Evolutionary conservation across 495 filamentous ascomycete species (phyloP).

Genomic region (Trichoderma erinaceum): DNA sequence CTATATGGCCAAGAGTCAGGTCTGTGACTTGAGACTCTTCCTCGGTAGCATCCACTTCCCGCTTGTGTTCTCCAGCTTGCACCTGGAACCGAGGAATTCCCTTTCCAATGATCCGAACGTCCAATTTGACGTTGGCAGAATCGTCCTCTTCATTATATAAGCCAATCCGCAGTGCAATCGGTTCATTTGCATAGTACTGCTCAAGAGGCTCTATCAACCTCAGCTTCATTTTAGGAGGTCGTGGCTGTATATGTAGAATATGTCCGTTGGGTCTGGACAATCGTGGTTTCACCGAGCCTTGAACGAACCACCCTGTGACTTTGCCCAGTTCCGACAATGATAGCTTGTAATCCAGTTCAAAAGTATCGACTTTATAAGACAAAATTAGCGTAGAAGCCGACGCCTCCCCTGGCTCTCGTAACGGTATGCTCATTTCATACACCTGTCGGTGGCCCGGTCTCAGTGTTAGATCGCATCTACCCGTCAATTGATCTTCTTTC

Average conservation of each 20-base stretch:
- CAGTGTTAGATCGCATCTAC: constrained; percentile 61
- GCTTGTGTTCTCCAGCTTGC: constrained; percentile 32
- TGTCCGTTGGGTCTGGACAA: constrained; percentile 44
- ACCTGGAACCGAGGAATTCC: constrained; percentile 43
- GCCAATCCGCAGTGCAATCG: constrained; percentile 57
- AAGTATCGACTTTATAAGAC: constrained; percentile 54
- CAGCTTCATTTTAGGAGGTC: constrained; percentile 87
- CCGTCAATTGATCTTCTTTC: constrained; percentile 31
- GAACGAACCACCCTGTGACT: constrained; percentile 50
- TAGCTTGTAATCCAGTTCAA: constrained; percentile 61
- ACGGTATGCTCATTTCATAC: constrained; percentile 62
- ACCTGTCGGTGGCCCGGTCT: constrained; percentile 61
- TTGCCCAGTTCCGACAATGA: constrained; percentile 42
- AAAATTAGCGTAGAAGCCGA: constrained; percentile 59
- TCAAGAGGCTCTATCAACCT: constrained; percentile 51
- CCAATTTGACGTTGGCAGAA: constrained; percentile 61
- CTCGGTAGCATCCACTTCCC: constrained; percentile 21
- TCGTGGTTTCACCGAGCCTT: constrained; percentile 39
- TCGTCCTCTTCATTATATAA: constrained; percentile 81
- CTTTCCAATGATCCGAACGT: constrained; percentile 61
- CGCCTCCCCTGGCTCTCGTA: constrained; percentile 75
- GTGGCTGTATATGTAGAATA: constrained; percentile 65
- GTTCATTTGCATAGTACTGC: constrained; percentile 81
- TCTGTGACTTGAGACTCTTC: constrained; percentile 33
- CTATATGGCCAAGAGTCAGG: constrained; percentile 41